Evolutionary conservation across 1,139 yeast genomes (phyloP), one percentile per base, ranked within the genome.

Genomic region (Pichia sp.): DNA sequence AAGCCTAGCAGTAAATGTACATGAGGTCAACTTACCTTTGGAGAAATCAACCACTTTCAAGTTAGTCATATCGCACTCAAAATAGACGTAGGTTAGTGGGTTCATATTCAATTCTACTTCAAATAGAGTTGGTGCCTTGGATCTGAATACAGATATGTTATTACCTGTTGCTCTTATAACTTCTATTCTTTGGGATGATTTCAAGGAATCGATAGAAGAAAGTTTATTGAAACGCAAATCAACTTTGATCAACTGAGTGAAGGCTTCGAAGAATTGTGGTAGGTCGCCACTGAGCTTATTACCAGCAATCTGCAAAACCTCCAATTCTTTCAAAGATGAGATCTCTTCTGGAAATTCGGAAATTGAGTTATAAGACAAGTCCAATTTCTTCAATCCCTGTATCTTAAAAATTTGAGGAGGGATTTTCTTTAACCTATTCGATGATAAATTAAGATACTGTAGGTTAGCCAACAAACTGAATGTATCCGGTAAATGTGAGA

Each of bases 291-390:
- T 70, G 46, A 93, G 72, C 55, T 76, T 77, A 62, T 93, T 89
- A 51, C 91, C 87, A 41, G 93, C 84, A 50, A 91, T 71, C 60
- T 85, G 85, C 60, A 91, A 74, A 58, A 83, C 83, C 51, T 83
- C 83, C 49, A 93, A 73, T 28, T 80, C 78, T 1, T 66, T 69
- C 54, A 91, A 71, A 30, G 76, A 74, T 16, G 83, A 79, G 40
- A 89, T 78, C 4, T 83, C 75, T n/a, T 70, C 73, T 0, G 58
- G 95, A 3, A 91, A 62, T 3, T 58, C 58, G 3, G 76, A 70
- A 47, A 93, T 77, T 55, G 82, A 82, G 66, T 93, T 93, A 68
- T 89, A 91, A 0, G 96, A 88, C 48, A 93, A 66, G 64, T 91
- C 96, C 56, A 93, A 73, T 53, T 85, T 87, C 45, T 74, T 71